Percentiles rank a stretch among this genome's conserved stretches.
These are phyloP conservation scores for Globisporangium orthogonon DNA, from an alignment of 352 stramenopile species.

Conservation along the genomic window DNA sequence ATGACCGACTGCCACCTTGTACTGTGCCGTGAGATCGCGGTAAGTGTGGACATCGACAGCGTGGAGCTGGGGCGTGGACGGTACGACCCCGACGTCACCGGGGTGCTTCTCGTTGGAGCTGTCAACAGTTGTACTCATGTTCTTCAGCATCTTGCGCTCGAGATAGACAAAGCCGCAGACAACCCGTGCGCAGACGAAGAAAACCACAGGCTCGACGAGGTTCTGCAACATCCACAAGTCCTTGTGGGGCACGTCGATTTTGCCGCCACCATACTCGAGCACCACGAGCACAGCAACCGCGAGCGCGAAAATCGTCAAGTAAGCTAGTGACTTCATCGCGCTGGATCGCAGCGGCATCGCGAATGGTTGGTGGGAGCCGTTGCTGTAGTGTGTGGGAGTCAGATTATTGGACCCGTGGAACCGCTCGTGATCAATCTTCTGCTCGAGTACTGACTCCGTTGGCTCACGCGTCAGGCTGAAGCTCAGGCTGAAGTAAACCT, in stretches of 20 bases:
- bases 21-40: conserved; percentile 24
- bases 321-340: not conserved
- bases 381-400: not conserved
- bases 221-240: conserved; percentile 19
- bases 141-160: not conserved
- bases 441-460: conserved; percentile 4
- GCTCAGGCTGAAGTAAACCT: conserved; percentile 15
- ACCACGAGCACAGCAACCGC: not conserved
- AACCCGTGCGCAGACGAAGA: conserved; percentile 2
- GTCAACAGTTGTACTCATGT: no score
- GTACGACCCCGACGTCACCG: not conserved
- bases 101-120: not conserved
- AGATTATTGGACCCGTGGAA: conserved; percentile 1
- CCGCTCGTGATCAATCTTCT: conserved; percentile 12
- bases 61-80: not conserved
- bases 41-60: conserved; percentile 11
- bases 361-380: conserved; percentile 4
- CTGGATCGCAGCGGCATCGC: conserved; percentile 10
- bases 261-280: conserved; percentile 17
- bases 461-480: conserved; percentile 20
- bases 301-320: not conserved
- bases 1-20: conserved; percentile 18
- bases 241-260: conserved; percentile 3
- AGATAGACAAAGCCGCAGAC: conserved; percentile 1
- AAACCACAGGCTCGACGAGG: conserved; percentile 8